phyloP scores from a whole-genome alignment of 2,329 filamentous ascomycete species.

The Botrytis cinerea region DNA sequence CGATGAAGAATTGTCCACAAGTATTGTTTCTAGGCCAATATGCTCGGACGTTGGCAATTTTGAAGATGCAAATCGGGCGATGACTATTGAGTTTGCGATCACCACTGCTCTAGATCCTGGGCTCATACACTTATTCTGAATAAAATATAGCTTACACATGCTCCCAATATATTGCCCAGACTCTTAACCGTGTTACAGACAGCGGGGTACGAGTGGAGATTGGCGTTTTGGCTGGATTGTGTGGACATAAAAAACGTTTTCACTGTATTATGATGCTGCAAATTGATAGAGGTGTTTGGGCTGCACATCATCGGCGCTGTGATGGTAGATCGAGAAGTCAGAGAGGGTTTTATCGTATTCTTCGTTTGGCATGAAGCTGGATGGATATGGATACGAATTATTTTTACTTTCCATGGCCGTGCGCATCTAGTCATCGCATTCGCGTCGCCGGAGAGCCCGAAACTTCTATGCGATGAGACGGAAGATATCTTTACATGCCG shows the following conservation, averaged over 20 bases:
- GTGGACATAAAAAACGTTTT: background rate
- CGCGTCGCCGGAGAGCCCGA: background rate
- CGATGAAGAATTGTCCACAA: background rate
- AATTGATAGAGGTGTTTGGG: background rate
- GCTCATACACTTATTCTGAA: background rate
- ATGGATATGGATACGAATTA: background rate
- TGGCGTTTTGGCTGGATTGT: background rate
- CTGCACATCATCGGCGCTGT: background rate
- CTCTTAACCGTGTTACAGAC: background rate
- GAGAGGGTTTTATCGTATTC: background rate
- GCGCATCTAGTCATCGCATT: background rate
- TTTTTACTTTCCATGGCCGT: background rate
- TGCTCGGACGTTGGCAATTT: conserved; percentile 1
- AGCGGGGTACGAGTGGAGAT: background rate
- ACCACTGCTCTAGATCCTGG: background rate
- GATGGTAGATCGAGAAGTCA: background rate
- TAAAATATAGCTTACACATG: background rate
- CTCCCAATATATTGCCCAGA: background rate
- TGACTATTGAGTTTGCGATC: background rate
- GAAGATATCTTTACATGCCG: background rate
- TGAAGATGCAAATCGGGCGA: background rate
- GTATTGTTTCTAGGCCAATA: background rate
- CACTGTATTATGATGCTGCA: background rate
- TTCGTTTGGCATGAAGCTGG: background rate
- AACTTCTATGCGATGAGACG: background rate